A percentile compares a stretch with the other conserved stretches of the same genome.
phyloP scores from a whole-genome alignment of 345 rosid genomes.

The Gossypium raimondii region DNA sequence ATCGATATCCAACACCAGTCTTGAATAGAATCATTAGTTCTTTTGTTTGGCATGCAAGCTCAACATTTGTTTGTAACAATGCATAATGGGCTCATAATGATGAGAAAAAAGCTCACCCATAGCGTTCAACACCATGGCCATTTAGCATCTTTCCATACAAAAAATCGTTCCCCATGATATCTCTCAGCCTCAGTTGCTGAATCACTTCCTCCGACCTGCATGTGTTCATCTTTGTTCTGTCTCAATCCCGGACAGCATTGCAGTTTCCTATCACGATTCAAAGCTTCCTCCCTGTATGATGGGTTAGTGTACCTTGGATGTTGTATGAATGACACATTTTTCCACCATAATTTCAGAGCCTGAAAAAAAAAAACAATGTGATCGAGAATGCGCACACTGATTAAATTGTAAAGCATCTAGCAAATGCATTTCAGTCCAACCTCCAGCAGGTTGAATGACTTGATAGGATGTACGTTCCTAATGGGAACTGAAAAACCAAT shows the following conservation, averaged over 20 bases:
- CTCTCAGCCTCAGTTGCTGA: constrained; percentile 10
- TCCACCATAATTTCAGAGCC: constrained; percentile 95
- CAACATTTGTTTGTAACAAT: neutral
- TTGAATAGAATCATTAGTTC: constrained; percentile 2
- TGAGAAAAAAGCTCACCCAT: neutral
- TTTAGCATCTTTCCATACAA: constrained; percentile 86
- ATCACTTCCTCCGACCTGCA: constrained; percentile 21
- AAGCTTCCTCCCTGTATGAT: constrained; percentile 57
- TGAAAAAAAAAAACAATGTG: constrained; percentile 18
- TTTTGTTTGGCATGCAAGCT: neutral
- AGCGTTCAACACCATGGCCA: constrained; percentile 81
- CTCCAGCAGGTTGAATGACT: neutral
- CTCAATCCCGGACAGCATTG: constrained; percentile 34
- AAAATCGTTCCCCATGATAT: constrained; percentile 32
- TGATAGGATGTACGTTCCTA: neutral
- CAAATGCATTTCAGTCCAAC: neutral
- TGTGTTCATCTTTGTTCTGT: constrained; percentile 14
- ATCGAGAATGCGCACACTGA: neutral
- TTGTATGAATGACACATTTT: constrained; percentile 63
- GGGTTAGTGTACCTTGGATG: constrained; percentile 71
- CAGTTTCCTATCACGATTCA: constrained; percentile 46
- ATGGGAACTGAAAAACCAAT: neutral
- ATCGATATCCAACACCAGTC: neutral
- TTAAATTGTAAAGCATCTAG: neutral
- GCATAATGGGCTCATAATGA: neutral